Conservation (phyloP, 306 rosid species). For the Amphicarpaea edgeworthii region DNA sequence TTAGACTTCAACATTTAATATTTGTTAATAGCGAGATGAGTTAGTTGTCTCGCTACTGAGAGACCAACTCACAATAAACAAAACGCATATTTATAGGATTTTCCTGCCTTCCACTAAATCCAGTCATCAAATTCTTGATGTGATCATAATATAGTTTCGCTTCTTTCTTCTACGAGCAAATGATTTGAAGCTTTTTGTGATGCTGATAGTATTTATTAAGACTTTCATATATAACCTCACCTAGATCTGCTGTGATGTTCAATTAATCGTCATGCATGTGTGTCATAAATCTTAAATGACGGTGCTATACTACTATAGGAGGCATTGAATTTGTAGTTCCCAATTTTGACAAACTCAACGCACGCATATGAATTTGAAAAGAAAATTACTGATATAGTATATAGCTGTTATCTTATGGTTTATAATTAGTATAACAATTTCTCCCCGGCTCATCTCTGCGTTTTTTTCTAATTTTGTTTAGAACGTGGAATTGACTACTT, state of each 20-base stretch:
- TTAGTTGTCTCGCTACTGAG: neutral
- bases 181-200: conserved; percentile 4
- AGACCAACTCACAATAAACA: neutral
- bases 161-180: neutral
- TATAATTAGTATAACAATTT: neutral
- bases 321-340: conserved; percentile 17
- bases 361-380: neutral
- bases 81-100: neutral
- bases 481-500: conserved; percentile 19
- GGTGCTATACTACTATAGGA: neutral
- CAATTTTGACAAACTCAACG: neutral
- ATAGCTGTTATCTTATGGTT: neutral
- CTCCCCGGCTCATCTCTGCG: neutral
- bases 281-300: conserved; percentile 17
- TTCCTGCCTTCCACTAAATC: neutral
- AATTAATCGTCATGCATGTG: conserved; percentile 30
- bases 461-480: neutral
- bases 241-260: neutral
- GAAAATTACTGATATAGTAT: neutral
- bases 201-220: conserved; percentile 3
- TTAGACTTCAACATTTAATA: conserved; percentile 18
- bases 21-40: neutral
- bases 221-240: neutral
- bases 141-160: neutral
- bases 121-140: neutral